Evolutionary conservation across 140 eudicot genomes (phyloP).

Genomic region (Stevia rebaudiana): DNA sequence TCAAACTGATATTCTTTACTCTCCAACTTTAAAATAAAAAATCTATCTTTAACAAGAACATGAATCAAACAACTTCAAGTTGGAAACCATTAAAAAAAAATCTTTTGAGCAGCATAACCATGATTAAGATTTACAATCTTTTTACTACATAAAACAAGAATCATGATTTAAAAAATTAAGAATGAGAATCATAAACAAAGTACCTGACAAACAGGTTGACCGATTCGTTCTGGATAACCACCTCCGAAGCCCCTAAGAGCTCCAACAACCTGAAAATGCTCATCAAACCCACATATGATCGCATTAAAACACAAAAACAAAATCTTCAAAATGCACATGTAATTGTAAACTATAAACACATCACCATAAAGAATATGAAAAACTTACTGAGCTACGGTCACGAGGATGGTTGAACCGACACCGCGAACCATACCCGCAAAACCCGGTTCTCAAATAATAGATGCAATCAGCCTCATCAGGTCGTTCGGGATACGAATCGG

Average conservation of each 20-base stretch:
- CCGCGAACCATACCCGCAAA: conserved; percentile 76
- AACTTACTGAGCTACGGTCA: conserved; percentile 65
- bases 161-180: background rate
- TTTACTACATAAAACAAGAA: background rate
- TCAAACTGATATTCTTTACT: too few species aligned
- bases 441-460: conserved; percentile 76
- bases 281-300: conserved; percentile 29
- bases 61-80: conserved; percentile 19
- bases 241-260: conserved; percentile 55
- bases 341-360: background rate
- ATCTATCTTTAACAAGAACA: conserved; percentile 10
- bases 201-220: conserved; percentile 95
- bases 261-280: conserved; percentile 54
- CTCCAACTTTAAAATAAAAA: conserved; percentile 11
- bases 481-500: conserved; percentile 76
- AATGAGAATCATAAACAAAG: background rate
- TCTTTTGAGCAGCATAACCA: conserved; percentile 12
- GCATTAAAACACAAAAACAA: conserved; percentile 12
- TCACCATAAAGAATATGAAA: background rate
- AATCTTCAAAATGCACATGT: conserved; percentile 15
- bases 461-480: conserved; percentile 84
- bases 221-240: conserved; percentile 73
- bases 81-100: conserved; percentile 22
- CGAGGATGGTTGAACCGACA: conserved; percentile 98
- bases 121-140: background rate